Percentiles rank a stretch among this genome's conserved stretches.
phyloP scores from a whole-genome alignment of 257 asterid genomes.

The Rhazya stricta region DNA sequence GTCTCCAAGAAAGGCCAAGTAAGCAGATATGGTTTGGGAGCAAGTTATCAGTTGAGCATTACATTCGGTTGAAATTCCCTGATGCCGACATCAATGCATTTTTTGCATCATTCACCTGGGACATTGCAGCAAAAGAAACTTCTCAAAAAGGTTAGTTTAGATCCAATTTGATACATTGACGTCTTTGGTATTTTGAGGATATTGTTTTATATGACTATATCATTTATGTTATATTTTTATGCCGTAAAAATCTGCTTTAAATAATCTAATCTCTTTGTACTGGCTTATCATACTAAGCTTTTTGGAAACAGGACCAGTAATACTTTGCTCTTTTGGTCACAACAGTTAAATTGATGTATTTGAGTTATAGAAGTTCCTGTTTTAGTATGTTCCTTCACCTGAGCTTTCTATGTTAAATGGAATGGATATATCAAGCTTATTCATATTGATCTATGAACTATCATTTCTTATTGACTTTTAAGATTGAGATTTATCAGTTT shows the following conservation, averaged over 20 bases:
- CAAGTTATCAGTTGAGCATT: slow-evolving; percentile 22
- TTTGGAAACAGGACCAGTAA: no score
- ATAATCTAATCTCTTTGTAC: no score
- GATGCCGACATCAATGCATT: slow-evolving; percentile 30
- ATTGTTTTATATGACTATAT: not conserved
- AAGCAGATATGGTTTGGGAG: slow-evolving; percentile 27
- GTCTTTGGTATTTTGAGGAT: not conserved
- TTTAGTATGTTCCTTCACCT: no score
- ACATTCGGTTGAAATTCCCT: slow-evolving; percentile 26
- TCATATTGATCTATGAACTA: no score
- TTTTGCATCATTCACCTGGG: slow-evolving; percentile 37
- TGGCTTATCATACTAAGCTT: no score
- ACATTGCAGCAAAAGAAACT: slow-evolving; percentile 23
- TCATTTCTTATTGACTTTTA: no score
- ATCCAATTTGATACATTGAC: not conserved
- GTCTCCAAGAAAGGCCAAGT: slow-evolving; percentile 31
- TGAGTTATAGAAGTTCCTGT: no score
- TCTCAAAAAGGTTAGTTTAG: slow-evolving; percentile 18
- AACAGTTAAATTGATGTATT: no score
- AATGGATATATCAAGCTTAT: no score
- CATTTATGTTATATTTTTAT: not conserved
- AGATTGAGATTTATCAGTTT: no score
- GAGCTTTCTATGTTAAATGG: no score
- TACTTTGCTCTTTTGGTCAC: no score
- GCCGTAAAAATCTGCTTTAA: not conserved